Conservation (phyloP, 1,284 basidiomycete genomes). For the Irpex lacteus region DNA sequence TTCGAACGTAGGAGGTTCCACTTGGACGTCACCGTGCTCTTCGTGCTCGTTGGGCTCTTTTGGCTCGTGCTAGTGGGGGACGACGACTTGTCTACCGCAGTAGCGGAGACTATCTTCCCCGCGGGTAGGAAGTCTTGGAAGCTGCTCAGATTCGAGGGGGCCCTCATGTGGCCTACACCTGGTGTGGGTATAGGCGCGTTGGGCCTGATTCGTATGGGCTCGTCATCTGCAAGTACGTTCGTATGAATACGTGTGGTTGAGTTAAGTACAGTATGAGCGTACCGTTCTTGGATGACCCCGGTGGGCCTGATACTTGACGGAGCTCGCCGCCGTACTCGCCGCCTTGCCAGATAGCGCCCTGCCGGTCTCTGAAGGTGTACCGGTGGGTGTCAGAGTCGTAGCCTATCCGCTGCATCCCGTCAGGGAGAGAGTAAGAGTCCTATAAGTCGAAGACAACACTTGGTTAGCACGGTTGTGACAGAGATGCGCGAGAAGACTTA, state of each 20-base stretch:
- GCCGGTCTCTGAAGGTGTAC: conserved; percentile 47
- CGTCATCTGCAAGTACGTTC: conserved; percentile 7
- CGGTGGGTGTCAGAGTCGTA: conserved; percentile 53
- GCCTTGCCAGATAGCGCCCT: conserved; percentile 43
- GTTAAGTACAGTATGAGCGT: not conserved
- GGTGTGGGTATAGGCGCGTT: not conserved
- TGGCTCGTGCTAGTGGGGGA: not conserved
- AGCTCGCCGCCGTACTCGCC: conserved; percentile 35
- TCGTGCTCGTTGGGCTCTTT: not conserved
- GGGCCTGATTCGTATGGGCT: conserved; percentile 12
- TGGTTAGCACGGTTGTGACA: not conserved
- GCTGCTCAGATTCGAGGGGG: conserved; percentile 6
- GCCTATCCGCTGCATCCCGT: conserved; percentile 46
- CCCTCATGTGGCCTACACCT: not conserved
- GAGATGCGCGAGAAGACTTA: not conserved
- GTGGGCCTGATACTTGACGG: conserved; percentile 4
- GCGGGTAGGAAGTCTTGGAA: conserved; percentile 22
- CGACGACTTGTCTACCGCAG: conserved; percentile 1
- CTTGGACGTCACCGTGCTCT: not conserved
- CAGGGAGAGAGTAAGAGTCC: conserved; percentile 50
- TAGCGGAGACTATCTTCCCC: conserved; percentile 15
- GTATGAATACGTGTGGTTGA: not conserved
- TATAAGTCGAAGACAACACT: conserved; percentile 22
- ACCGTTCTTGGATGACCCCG: not conserved
- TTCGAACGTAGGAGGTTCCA: not conserved